Conservation (phyloP, 2,329 filamentous ascomycete species). For the Hypocrella siamensis region DNA sequence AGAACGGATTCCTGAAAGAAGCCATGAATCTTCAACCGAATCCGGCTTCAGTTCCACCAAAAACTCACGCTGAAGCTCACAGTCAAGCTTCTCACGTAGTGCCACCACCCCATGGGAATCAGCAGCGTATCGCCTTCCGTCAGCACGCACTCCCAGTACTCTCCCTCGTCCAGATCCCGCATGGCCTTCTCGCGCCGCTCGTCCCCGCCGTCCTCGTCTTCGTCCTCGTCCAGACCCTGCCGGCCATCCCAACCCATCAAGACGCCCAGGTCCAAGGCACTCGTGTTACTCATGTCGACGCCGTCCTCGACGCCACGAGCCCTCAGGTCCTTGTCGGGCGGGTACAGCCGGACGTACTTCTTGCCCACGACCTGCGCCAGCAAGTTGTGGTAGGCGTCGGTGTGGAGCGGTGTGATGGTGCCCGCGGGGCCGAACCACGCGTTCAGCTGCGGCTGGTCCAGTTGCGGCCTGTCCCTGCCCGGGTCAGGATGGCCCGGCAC, state of each 20-base stretch:
- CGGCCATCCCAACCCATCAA: constrained; percentile 43
- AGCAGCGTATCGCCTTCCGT: constrained; percentile 73
- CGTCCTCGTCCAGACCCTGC: constrained; percentile 4
- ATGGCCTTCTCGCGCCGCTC: constrained; percentile 22
- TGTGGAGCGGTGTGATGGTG: constrained; percentile 86
- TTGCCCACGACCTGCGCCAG: constrained; percentile 75
- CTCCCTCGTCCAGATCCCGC: constrained; percentile 37
- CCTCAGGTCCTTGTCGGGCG: constrained; percentile 46
- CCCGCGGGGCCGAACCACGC: constrained; percentile 83
- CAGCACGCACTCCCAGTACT: constrained; percentile 64
- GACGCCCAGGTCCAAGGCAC: constrained; percentile 57
- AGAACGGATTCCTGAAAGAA: no score
- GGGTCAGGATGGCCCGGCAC: constrained; percentile 40
- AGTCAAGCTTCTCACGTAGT: constrained; percentile 77
- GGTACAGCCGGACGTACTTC: constrained; percentile 86
- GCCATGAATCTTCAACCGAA: no score
- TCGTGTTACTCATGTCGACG: constrained; percentile 90
- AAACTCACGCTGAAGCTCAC: constrained; percentile 92
- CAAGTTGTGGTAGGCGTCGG: constrained; percentile 87
- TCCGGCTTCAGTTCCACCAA: constrained; percentile 61
- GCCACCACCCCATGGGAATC: constrained; percentile 94
- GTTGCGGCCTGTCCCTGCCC: constrained; percentile 20
- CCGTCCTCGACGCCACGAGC: constrained; percentile 49
- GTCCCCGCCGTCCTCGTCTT: constrained; percentile 11
- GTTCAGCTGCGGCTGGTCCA: constrained; percentile 56